phyloP scores from a whole-genome alignment of 257 asterid genomes.

The Lycium ferocissimum region DNA sequence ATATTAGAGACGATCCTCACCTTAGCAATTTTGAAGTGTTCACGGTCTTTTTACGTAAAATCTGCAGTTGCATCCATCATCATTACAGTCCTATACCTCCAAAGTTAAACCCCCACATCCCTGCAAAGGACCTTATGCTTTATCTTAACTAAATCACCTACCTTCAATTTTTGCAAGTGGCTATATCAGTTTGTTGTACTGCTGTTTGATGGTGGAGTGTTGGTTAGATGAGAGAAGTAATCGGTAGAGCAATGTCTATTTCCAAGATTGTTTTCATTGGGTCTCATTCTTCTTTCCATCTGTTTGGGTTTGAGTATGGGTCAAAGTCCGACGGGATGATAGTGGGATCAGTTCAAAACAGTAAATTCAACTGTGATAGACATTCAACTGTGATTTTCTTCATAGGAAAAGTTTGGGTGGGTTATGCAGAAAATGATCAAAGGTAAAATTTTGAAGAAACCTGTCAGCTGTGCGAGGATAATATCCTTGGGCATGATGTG shows the following conservation, averaged over 20 bases:
- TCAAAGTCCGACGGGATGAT: not conserved
- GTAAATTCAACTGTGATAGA: not conserved
- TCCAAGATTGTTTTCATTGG: not conserved
- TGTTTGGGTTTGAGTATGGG: not conserved
- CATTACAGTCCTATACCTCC: not conserved
- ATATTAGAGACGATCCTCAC: not conserved
- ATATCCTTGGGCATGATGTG: constrained; percentile 2
- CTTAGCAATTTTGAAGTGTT: not conserved
- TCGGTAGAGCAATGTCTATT: not conserved
- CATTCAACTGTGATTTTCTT: not conserved
- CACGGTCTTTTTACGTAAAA: not conserved
- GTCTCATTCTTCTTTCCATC: not conserved
- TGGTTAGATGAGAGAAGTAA: not conserved
- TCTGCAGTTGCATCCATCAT: not conserved
- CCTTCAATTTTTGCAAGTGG: not conserved
- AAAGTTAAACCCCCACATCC: not conserved
- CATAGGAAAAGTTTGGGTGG: not conserved
- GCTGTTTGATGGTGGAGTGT: not conserved
- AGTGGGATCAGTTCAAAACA: not conserved
- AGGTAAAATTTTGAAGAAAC: not conserved
- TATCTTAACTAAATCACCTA: not conserved
- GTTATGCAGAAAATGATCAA: not conserved
- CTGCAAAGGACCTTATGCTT: not conserved
- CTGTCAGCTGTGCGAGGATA: not conserved
- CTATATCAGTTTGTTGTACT: not conserved